These are phyloP conservation scores for Blastobotrys robertii DNA, from an alignment of 805 yeast genomes.

Conservation along the genomic window DNA sequence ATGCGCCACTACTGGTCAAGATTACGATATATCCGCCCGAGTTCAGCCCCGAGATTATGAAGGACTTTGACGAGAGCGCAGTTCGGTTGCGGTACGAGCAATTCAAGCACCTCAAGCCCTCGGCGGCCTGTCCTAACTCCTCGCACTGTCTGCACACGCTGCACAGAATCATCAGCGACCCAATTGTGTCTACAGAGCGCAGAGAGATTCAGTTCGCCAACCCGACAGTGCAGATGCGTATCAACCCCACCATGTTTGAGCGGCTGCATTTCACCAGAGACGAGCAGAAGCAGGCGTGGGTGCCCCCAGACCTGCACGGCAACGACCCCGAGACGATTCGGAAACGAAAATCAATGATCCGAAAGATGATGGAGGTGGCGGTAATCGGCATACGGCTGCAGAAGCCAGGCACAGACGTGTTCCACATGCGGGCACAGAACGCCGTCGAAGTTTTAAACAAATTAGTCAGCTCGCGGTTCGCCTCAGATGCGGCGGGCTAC, in stretches of 20 bases:
- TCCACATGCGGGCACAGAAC: slow-evolving; percentile 5
- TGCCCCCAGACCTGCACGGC: slow-evolving; percentile 17
- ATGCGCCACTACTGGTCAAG: slow-evolving; percentile 5
- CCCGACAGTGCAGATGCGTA: slow-evolving; percentile 43
- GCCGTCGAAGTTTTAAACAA: slow-evolving; percentile 5
- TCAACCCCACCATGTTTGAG: slow-evolving; percentile 45
- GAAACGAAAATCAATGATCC: slow-evolving; percentile 8
- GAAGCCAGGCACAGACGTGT: background rate
- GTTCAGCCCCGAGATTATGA: slow-evolving; percentile 38
- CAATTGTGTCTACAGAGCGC: slow-evolving; percentile 40
- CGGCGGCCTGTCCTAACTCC: slow-evolving; percentile 39
- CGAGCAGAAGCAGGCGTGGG: slow-evolving; percentile 7
- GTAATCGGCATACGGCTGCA: slow-evolving; percentile 3
- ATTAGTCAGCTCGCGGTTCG: slow-evolving; percentile 1
- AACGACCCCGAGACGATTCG: slow-evolving; percentile 9
- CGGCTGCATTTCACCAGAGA: slow-evolving; percentile 18
- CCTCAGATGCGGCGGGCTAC: background rate
- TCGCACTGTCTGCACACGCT: slow-evolving; percentile 52
- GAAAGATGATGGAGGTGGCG: slow-evolving; percentile 14
- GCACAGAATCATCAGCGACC: slow-evolving; percentile 57
- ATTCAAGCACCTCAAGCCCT: slow-evolving; percentile 18
- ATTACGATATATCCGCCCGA: slow-evolving; percentile 20
- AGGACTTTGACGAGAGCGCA: slow-evolving; percentile 37
- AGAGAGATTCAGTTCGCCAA: slow-evolving; percentile 48
- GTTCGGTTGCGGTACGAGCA: slow-evolving; percentile 44